These are phyloP conservation scores for Neurospora africana DNA, from an alignment of 495 filamentous ascomycete genomes.

Conservation along the genomic window DNA sequence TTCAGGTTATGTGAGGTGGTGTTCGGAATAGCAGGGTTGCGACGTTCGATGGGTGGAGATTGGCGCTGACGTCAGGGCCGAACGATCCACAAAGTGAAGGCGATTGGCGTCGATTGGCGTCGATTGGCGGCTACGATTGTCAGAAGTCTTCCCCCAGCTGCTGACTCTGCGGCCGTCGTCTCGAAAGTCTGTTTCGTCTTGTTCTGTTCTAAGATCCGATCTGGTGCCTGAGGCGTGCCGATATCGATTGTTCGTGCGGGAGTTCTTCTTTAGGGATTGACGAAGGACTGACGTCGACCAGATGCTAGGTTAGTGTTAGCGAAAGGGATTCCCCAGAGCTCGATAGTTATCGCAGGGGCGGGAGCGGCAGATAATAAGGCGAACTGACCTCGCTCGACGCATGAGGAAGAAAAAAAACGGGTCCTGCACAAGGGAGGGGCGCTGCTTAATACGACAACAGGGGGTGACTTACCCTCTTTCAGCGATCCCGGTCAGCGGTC, in stretches of 20 bases:
- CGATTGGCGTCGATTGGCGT: not conserved
- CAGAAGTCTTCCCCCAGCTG: not conserved
- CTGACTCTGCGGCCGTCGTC: not conserved
- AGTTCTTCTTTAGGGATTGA: not conserved
- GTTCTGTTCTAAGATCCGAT: not conserved
- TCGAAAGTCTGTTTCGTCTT: not conserved
- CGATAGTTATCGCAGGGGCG: not conserved
- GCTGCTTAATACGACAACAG: not conserved
- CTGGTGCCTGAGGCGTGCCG: not conserved
- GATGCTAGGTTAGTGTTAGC: not conserved
- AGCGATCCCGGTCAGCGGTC: not conserved
- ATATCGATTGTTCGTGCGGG: not conserved
- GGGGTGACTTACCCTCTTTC: not conserved
- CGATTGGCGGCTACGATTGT: not conserved
- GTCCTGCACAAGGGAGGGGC: not conserved
- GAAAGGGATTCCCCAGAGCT: not conserved
- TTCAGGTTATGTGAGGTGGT: not conserved
- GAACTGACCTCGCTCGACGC: not conserved
- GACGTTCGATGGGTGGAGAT: not conserved
- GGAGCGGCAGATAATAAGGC: not conserved
- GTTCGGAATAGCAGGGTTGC: not conserved
- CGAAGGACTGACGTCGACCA: not conserved
- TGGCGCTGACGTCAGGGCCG: not conserved
- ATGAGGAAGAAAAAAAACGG: not conserved
- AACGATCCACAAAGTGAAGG: not conserved